Evolutionary conservation across 441 rosid genomes (phyloP).

Genomic region (Pelargonium australe): DNA sequence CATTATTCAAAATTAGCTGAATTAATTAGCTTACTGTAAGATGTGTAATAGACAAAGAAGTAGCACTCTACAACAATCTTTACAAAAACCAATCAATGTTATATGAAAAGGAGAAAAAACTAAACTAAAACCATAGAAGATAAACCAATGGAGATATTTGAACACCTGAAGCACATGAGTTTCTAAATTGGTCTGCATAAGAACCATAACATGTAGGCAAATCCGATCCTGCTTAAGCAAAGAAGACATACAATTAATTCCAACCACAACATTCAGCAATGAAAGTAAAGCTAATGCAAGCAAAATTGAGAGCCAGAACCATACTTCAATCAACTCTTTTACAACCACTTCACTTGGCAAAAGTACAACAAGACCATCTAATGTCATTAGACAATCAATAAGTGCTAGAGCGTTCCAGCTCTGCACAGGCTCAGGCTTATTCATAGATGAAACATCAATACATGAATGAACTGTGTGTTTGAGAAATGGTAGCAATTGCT

Average conservation of each 20-base stretch:
- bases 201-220: slow-evolving; percentile 61
- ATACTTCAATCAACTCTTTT: slow-evolving; percentile 76
- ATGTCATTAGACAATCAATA: slow-evolving; percentile 65
- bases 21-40: background rate
- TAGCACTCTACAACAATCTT: background rate
- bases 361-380: slow-evolving; percentile 66
- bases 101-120: background rate
- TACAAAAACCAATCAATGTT: background rate
- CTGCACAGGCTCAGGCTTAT: slow-evolving; percentile 79
- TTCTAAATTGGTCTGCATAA: slow-evolving; percentile 67
- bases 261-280: slow-evolving; percentile 14
- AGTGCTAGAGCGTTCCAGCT: slow-evolving; percentile 83
- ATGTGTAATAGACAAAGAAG: slow-evolving; percentile 4
- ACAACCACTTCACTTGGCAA: slow-evolving; percentile 62
- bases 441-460: slow-evolving; percentile 45
- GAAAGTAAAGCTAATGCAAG: slow-evolving; percentile 14
- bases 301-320: slow-evolving; percentile 21
- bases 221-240: slow-evolving; percentile 50
- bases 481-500: slow-evolving; percentile 85
- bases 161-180: slow-evolving; percentile 73
- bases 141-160: slow-evolving; percentile 7
- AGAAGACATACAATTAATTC: slow-evolving; percentile 18
- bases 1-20: slow-evolving; percentile 10
- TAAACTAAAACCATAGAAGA: slow-evolving; percentile 10
- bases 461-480: slow-evolving; percentile 64